Percentiles rank a stretch among this genome's conserved stretches.
phyloP scores from a whole-genome alignment of 1,284 basidiomycete species.

The Puccinia hordei region DNA sequence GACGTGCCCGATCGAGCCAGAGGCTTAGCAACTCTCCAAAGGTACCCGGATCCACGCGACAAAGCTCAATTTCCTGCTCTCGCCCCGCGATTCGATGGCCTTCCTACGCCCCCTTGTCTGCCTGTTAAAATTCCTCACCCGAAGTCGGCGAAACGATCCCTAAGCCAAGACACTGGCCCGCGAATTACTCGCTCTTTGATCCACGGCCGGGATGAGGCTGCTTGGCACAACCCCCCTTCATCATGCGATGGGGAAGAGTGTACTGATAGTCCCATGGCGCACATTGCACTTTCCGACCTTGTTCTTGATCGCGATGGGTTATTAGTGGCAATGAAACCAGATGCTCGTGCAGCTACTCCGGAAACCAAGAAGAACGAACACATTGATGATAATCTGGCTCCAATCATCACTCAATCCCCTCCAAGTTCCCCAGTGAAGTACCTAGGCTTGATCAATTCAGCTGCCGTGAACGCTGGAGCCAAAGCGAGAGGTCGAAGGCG shows the following conservation, averaged over 20 bases:
- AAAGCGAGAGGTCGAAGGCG: conserved; percentile 6
- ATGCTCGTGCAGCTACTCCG: not conserved
- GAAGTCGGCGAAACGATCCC: not conserved
- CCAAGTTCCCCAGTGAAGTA: conserved; percentile 1
- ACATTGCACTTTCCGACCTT: not conserved
- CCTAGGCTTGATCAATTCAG: conserved; percentile 1
- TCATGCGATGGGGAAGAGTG: not conserved
- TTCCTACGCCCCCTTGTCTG: not conserved
- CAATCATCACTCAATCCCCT: not conserved
- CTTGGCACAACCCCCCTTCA: not conserved
- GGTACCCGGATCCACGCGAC: not conserved
- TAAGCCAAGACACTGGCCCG: not conserved
- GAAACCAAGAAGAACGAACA: not conserved
- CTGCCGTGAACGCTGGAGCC: not conserved
- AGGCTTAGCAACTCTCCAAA: not conserved
- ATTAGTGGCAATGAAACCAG: not conserved
- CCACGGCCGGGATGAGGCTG: not conserved
- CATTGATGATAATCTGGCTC: not conserved
- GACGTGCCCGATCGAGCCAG: not conserved
- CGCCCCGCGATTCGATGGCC: not conserved
- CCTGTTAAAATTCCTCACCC: not conserved
- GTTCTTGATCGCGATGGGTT: conserved; percentile 6
- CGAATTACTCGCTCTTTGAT: not conserved
- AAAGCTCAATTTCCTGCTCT: conserved; percentile 6
- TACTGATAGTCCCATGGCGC: not conserved